Conservation (phyloP, 1,284 basidiomycete genomes). For the Puccinia brachypodii region DNA sequence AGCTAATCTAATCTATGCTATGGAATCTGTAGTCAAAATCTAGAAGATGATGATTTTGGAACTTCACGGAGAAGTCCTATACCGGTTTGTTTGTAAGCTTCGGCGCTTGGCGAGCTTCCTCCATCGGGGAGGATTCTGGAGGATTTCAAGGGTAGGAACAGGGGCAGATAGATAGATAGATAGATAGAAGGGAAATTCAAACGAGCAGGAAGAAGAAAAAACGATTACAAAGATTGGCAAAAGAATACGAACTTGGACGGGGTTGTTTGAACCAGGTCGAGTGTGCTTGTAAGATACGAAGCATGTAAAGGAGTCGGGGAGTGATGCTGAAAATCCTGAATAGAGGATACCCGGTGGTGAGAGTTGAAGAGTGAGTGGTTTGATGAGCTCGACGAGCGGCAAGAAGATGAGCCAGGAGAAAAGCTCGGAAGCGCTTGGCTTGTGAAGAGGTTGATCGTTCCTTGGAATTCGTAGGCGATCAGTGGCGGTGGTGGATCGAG, state of each 20-base stretch:
- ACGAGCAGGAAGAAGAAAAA: too few species aligned
- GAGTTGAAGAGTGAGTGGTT: slow-evolving; percentile 5
- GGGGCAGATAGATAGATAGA: too few species aligned
- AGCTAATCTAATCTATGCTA: slow-evolving; percentile 6
- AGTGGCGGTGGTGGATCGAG: slow-evolving; percentile 12
- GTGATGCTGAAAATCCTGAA: not conserved
- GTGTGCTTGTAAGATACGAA: not conserved
- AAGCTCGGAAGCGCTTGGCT: not conserved
- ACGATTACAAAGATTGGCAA: not conserved
- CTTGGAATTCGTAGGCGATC: not conserved
- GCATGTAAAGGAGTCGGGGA: not conserved
- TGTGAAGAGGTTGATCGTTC: not conserved
- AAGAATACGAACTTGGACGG: slow-evolving; percentile 1
- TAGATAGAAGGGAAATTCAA: too few species aligned
- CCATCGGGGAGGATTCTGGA: not conserved
- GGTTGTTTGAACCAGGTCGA: not conserved
- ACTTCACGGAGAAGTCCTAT: not conserved
- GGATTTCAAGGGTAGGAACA: too few species aligned
- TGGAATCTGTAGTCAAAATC: slow-evolving; percentile 3
- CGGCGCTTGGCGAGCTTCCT: too few species aligned
- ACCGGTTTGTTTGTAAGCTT: not conserved
- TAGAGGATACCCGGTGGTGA: not conserved
- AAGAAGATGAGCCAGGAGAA: slow-evolving; percentile 5
- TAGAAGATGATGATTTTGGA: not conserved
- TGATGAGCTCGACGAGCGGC: slow-evolving; percentile 14